phyloP scores from a whole-genome alignment of 306 rosid species.

The Prunus mira region DNA sequence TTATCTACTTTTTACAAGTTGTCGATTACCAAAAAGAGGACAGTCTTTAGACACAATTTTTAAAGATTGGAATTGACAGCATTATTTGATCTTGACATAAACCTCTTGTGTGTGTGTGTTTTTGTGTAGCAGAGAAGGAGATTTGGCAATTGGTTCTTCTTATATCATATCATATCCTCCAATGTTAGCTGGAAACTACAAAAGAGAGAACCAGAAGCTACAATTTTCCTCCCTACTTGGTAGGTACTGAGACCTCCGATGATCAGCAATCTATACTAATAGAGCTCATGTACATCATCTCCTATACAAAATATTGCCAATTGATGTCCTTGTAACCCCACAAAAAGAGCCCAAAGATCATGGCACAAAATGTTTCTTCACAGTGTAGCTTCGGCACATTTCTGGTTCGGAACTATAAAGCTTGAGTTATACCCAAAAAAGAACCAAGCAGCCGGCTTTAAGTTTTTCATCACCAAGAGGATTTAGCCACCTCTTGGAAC shows the following conservation, averaged over 20 bases:
- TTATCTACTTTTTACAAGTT: too few species aligned
- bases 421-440: background rate
- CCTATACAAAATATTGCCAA: background rate
- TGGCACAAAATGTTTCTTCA: background rate
- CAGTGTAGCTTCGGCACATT: background rate
- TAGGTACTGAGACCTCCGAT: background rate
- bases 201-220: slow-evolving; percentile 2
- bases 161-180: background rate
- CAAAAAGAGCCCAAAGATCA: background rate
- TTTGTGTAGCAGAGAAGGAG: background rate
- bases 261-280: background rate
- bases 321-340: background rate
- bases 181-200: background rate
- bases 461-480: slow-evolving; percentile 46
- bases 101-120: background rate
- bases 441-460: background rate
- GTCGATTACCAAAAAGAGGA: too few species aligned
- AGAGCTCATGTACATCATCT: too few species aligned
- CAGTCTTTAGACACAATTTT: background rate
- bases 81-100: background rate
- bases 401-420: background rate
- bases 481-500: slow-evolving; percentile 40
- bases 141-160: background rate
- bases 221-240: background rate
- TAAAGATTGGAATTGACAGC: background rate